Evolutionary conservation across 1,284 basidiomycete species (phyloP), one percentile per base, ranked within the genome.

Genomic region (Pseudozyma sp.): DNA sequence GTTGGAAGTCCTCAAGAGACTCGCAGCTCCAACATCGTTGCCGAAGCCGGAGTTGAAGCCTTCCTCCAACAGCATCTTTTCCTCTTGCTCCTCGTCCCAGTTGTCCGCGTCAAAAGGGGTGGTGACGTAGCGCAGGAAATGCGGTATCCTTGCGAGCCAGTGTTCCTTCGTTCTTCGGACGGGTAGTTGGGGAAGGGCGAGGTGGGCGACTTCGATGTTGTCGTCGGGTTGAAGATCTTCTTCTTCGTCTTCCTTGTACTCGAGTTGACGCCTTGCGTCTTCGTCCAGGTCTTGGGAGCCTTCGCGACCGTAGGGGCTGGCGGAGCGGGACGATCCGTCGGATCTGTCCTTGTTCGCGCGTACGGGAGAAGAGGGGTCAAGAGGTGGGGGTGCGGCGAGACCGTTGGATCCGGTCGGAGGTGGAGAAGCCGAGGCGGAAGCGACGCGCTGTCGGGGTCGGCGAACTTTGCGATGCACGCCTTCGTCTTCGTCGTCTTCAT

Each of bases 1-100:
- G 84, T 94, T 94, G 86, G 94, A 92, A 10, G 94, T 92, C 78
- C 92, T 92, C 53, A 95, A 49, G 42, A 82, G 49, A 55, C 75
- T 78, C 1, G 77, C 65, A 33, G 79, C 69, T 34, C 75, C 77
- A 37, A 75, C 55, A 50, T 80, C 77, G 48, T 89, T 87, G 8
- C 65, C 68, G 42, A 74, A 67, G n/a, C 62, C 52, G 29, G 64
- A 54, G 39, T 68, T 54, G 89, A 92, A 91, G 69, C 89, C 90
- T 55, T 63, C 69, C 19, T 67, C 68, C 16, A 59, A 51, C 14
- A 74, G 43, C 52, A 63, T 51, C 51, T 75, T 74, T 39, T 82
- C 81, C 29, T 81, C 77, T 6, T 68, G 55, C 57, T 80, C 76
- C 5, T 71, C 75, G 44, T 81, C 74, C 73, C 75, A 81, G 9